A percentile compares a stretch with the other conserved stretches of the same genome.
phyloP scores from a whole-genome alignment of 805 yeast genomes.

The Yamadazyma sp. region DNA sequence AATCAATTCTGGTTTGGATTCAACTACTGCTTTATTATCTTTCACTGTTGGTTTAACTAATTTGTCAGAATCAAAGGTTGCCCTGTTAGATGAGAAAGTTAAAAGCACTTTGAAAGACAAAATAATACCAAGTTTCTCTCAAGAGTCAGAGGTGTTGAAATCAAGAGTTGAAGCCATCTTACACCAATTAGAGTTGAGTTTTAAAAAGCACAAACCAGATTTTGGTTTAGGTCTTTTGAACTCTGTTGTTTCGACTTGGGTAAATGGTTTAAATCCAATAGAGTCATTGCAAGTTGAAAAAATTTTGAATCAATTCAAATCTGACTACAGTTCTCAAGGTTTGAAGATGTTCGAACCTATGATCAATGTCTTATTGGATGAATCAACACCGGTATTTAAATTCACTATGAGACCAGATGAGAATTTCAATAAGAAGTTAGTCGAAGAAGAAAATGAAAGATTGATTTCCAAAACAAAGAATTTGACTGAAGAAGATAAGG shows the following conservation, averaged over 20 bases:
- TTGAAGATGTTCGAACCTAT: constrained; percentile 54
- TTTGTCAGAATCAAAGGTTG: constrained; percentile 43
- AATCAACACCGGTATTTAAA: constrained; percentile 53
- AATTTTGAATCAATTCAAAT: constrained; percentile 55
- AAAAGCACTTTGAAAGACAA: constrained; percentile 42
- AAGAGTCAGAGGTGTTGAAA: constrained; percentile 21
- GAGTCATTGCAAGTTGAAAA: constrained; percentile 63
- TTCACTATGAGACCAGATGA: constrained; percentile 75
- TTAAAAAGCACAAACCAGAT: constrained; percentile 84
- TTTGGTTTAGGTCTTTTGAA: constrained; percentile 80
- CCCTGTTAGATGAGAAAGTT: constrained; percentile 50
- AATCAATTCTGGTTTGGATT: constrained; percentile 84
- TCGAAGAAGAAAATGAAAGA: constrained; percentile 54
- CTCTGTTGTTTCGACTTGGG: constrained; percentile 81
- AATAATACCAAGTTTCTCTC: constrained; percentile 30
- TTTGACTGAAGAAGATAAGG: constrained; percentile 55
- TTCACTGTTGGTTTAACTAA: constrained; percentile 89
- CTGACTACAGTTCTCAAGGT: constrained; percentile 53
- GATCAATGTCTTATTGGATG: constrained; percentile 48
- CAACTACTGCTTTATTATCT: constrained; percentile 70
- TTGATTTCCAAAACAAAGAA: constrained; percentile 40
- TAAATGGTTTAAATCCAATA: constrained; percentile 77
- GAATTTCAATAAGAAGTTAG: constrained; percentile 48
- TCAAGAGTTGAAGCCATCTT: constrained; percentile 75
- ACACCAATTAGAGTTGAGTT: constrained; percentile 80